Evolutionary conservation across 1,139 yeast genomes (phyloP).

Genomic region (Blastobotrys niveus): DNA sequence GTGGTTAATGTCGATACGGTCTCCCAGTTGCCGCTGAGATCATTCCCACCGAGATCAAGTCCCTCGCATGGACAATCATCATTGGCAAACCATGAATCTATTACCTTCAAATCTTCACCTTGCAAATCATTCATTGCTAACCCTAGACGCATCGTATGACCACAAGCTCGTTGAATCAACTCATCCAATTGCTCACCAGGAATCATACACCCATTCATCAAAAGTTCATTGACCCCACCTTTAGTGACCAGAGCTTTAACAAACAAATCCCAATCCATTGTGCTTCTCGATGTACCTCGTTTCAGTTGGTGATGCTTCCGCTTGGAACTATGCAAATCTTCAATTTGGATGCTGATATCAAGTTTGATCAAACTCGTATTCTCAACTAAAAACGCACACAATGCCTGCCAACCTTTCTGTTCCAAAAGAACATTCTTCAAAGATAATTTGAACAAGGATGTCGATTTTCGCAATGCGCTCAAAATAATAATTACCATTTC

Average conservation of each 20-base stretch:
- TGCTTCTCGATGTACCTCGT: slow-evolving; percentile 42
- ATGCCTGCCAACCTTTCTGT: slow-evolving; percentile 60
- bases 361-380: slow-evolving; percentile 57
- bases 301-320: slow-evolving; percentile 21
- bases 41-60: slow-evolving; percentile 79
- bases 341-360: slow-evolving; percentile 44
- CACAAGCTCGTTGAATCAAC: slow-evolving; percentile 53
- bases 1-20: slow-evolving; percentile 13
- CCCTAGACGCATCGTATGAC: slow-evolving; percentile 65
- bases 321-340: slow-evolving; percentile 14
- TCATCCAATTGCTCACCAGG: slow-evolving; percentile 40
- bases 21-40: slow-evolving; percentile 47
- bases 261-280: slow-evolving; percentile 73
- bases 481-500: slow-evolving; percentile 74
- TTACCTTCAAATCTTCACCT: slow-evolving; percentile 47
- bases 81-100: slow-evolving; percentile 58
- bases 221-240: slow-evolving; percentile 77
- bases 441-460: slow-evolving; percentile 61
- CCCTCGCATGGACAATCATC: slow-evolving; percentile 61
- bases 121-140: slow-evolving; percentile 67
- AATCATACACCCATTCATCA: slow-evolving; percentile 73
- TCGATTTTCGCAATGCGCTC: slow-evolving; percentile 54
- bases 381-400: slow-evolving; percentile 64
- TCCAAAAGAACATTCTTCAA: slow-evolving; percentile 74
- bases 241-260: slow-evolving; percentile 51